These are phyloP conservation scores for Aquilaria yunnanensis DNA, from an alignment of 345 rosid species.

Conservation along the genomic window DNA sequence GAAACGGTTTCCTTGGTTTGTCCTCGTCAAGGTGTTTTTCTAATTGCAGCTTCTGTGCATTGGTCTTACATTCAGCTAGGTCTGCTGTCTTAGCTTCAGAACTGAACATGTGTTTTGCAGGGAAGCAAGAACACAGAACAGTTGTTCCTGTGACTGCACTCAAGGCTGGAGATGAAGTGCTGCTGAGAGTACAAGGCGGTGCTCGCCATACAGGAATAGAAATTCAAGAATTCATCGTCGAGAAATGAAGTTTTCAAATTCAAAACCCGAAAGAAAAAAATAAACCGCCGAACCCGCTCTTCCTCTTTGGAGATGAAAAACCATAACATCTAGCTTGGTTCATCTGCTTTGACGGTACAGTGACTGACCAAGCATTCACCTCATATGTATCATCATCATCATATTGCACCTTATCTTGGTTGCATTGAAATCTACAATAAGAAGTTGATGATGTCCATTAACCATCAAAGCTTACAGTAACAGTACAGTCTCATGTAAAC, in stretches of 20 bases:
- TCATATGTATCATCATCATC: too few relatives aligned
- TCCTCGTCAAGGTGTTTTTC: slow-evolving; percentile 42
- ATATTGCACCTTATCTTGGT: too few relatives aligned
- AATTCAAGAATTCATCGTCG: slow-evolving; percentile 76
- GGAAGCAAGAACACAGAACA: slow-evolving; percentile 23
- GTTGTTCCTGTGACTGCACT: slow-evolving; percentile 65
- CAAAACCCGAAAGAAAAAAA: too few relatives aligned
- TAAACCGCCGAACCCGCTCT: too few relatives aligned
- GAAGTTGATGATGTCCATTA: too few relatives aligned
- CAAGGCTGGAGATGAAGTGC: slow-evolving; percentile 55
- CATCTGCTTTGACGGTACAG: too few relatives aligned
- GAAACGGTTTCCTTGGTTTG: slow-evolving; percentile 72
- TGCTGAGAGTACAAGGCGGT: slow-evolving; percentile 62
- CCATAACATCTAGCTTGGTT: too few relatives aligned
- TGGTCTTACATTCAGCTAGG: background rate
- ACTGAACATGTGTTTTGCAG: slow-evolving; percentile 25
- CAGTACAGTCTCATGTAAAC: too few relatives aligned
- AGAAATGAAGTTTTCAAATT: slow-evolving; percentile 34
- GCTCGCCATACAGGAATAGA: slow-evolving; percentile 90
- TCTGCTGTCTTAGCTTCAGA: slow-evolving; percentile 4
- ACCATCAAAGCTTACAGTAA: too few relatives aligned
- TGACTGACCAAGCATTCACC: too few relatives aligned
- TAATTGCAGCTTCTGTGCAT: background rate
- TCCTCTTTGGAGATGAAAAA: too few relatives aligned
- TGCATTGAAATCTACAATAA: too few relatives aligned